Conservation (phyloP, 306 rosid species). For the Neltuma alba region DNA sequence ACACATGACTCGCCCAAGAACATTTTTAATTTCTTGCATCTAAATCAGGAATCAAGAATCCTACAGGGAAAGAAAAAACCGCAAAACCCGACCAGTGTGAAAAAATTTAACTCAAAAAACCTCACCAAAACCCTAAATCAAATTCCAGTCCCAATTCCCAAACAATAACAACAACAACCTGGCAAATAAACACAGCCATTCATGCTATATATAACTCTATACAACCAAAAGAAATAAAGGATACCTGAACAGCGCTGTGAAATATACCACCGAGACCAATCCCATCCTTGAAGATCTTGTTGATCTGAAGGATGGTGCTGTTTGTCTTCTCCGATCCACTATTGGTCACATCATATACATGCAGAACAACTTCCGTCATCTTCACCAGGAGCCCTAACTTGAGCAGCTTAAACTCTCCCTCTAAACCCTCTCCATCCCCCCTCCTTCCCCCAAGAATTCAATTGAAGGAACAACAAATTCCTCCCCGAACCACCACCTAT, state of each 20-base stretch:
- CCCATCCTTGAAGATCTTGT: conserved; percentile 98
- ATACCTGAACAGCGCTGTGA: conserved; percentile 97
- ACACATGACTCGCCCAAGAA: conserved; percentile 2
- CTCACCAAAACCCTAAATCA: conserved; percentile 44
- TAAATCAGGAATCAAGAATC: not conserved
- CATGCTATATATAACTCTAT: not conserved
- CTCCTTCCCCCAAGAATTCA: not conserved
- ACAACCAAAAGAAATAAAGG: not conserved
- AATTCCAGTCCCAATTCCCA: conserved; percentile 27
- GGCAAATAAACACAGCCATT: conserved; percentile 18
- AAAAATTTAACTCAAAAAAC: not conserved
- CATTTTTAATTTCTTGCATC: not conserved
- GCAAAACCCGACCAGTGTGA: not conserved
- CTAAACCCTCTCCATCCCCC: conserved; percentile 29
- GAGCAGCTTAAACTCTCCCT: conserved; percentile 31
- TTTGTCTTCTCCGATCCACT: conserved; percentile 99
- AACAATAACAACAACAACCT: conserved; percentile 23
- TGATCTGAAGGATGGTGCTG: conserved; percentile 91
- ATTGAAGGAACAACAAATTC: conserved; percentile 34
- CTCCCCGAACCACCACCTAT: not conserved
- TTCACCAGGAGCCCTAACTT: conserved; percentile 40
- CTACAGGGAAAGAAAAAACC: not conserved
- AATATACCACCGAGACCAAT: conserved; percentile 97
- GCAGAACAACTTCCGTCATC: conserved; percentile 86
- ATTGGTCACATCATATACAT: conserved; percentile 92